phyloP scores from a whole-genome alignment of 495 filamentous ascomycete genomes.

The Talaromyces ruber region DNA sequence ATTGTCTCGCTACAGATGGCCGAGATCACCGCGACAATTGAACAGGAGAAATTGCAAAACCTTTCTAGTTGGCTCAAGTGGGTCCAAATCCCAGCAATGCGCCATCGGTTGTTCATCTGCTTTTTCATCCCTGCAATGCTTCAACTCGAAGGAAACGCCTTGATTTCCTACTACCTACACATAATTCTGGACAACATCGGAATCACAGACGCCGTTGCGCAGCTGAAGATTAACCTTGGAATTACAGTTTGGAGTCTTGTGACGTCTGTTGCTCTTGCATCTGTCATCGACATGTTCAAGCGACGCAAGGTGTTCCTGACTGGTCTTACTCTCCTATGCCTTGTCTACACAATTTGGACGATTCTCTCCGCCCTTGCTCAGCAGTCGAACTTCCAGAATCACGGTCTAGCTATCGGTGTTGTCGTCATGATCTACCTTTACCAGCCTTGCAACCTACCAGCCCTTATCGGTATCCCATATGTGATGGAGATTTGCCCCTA shows the following conservation, averaged over 20 bases:
- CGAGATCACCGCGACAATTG: not conserved
- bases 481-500: constrained; percentile 60
- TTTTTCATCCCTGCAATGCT: not conserved
- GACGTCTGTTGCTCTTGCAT: not conserved
- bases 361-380: not conserved
- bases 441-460: not conserved
- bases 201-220: not conserved
- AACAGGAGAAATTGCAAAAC: not conserved
- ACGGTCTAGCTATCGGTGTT: not conserved
- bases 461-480: constrained; percentile 20
- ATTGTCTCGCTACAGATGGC: not conserved
- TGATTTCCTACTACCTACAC: not conserved
- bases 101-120: not conserved
- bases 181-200: not conserved
- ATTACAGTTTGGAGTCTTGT: not conserved
- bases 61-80: not conserved
- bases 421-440: not conserved
- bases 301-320: not conserved
- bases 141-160: not conserved
- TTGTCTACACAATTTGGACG: not conserved
- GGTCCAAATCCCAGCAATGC: not conserved
- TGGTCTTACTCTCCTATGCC: not conserved
- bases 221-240: not conserved
- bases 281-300: not conserved
- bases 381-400: not conserved